Evolutionary conservation across 176 grass and related monocot species (phyloP).

Genomic region (Musa schizocarpa): DNA sequence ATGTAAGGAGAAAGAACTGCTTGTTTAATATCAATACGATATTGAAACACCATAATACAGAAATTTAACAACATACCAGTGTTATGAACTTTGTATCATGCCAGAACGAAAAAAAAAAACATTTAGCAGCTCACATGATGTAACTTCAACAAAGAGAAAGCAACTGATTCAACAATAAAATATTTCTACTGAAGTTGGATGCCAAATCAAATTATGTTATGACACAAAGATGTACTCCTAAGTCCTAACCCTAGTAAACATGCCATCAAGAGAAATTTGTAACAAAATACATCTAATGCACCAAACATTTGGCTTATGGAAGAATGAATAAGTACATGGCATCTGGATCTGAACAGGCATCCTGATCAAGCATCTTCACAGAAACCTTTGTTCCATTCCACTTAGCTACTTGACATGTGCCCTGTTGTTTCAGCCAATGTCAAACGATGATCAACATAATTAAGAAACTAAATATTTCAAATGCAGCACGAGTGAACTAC

Average conservation of each 20-base stretch:
- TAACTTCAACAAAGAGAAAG: background rate
- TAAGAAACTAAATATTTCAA: background rate
- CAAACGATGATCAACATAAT: constrained; percentile 6
- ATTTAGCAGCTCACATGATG: background rate
- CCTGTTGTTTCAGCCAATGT: constrained; percentile 39
- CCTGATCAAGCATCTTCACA: constrained; percentile 88
- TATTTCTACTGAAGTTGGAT: background rate
- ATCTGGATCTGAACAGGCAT: constrained; percentile 66
- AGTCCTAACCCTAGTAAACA: background rate
- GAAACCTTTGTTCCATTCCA: constrained; percentile 95
- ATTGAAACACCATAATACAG: background rate
- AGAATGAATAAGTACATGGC: constrained; percentile 59
- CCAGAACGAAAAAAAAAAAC: background rate
- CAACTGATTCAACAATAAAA: background rate
- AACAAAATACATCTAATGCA: background rate
- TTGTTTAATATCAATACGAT: background rate
- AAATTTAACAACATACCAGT: no score
- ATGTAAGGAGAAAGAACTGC: background rate
- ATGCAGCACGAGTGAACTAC: no score
- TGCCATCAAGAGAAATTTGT: background rate
- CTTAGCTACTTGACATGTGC: constrained; percentile 52
- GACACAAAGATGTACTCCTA: background rate
- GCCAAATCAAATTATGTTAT: no score
- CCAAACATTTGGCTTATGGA: constrained; percentile 10
- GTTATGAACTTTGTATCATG: background rate